Evolutionary conservation across 2,329 filamentous ascomycete genomes (phyloP), one percentile per base, ranked within the genome.

Genomic region (Xylariaceae sp.): DNA sequence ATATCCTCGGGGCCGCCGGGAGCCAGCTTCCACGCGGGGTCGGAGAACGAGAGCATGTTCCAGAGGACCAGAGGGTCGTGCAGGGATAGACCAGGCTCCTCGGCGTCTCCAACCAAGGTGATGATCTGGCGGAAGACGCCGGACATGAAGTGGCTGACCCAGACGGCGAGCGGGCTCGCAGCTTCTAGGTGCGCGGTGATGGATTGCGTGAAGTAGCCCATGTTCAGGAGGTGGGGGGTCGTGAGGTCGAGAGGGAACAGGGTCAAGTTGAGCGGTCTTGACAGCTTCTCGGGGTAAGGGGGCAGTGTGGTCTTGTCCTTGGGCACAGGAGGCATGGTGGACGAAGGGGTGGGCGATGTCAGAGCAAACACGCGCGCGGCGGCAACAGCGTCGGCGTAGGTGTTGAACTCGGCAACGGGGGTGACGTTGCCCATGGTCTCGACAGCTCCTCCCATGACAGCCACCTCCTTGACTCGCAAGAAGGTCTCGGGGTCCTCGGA

Each of bases 361-460:
- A 94, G 78, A 5, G 90, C 88, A 70, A 88, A 92, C 15, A 94
- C 82, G 11, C 89, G 82, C 9, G 90, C 89, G 0, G 89, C 84
- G 34, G 90, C 89, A 47, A 90, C 82, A 17, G 89, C 81, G 72
- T 99, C 95, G 59, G 94, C 92, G 70, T 91, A 96, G 59, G 88
- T 89, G 78, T 99, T 99, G 82, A 99, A 99, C 73, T 99, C 94
- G 63, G 90, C 91, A 10, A 88, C 84, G 1, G 94, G 93, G 51
- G 85, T 87, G 70, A 90, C 86, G 74, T 99, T 99, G 67, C 94
- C 94, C 54, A 86, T 82, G 50, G 86, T 77, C 60, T 89, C 81
- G 56, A 99, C 83, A 23, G 90, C 87, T 61, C 94, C 94, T 60
- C 93, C 94, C 94, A 99, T 99, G 51, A 97, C 89, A 3, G 96